Conservation (phyloP, 176 grass and related monocot species). For the Rhynchospora tenuis region DNA sequence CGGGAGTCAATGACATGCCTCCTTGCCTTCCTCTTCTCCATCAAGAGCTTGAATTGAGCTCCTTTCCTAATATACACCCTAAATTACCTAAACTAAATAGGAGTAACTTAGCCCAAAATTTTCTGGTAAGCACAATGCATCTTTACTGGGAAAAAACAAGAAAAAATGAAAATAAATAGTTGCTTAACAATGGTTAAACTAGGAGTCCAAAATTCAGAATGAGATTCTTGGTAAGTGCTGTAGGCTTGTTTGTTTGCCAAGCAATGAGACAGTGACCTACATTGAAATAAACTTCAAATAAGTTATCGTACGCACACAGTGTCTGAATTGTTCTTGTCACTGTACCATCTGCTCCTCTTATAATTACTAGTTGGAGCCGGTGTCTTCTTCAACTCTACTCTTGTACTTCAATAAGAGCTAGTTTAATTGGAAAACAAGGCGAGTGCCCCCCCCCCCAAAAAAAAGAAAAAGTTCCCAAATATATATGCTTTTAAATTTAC, state of each 20-base stretch:
- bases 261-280: neutral
- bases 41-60: too few species aligned
- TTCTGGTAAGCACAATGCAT: too few species aligned
- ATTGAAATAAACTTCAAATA: neutral
- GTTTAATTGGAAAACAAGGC: neutral
- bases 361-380: neutral
- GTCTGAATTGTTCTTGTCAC: neutral
- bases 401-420: neutral
- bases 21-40: too few species aligned
- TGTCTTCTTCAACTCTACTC: neutral
- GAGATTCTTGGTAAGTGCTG: neutral
- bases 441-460: too few species aligned
- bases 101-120: too few species aligned
- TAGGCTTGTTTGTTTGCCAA: neutral
- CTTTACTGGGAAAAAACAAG: too few species aligned
- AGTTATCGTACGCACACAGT: neutral
- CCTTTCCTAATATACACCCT: too few species aligned
- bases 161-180: too few species aligned
- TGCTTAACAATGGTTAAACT: neutral
- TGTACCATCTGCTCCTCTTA: neutral
- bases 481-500: neutral
- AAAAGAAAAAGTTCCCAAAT: too few species aligned
- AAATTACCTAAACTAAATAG: too few species aligned
- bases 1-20: too few species aligned
- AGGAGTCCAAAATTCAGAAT: neutral